Evolutionary conservation across 192 early-diverging fungal species (phyloP), one percentile per base, ranked within the genome.

Genomic region (Linnemannia hyalina): DNA sequence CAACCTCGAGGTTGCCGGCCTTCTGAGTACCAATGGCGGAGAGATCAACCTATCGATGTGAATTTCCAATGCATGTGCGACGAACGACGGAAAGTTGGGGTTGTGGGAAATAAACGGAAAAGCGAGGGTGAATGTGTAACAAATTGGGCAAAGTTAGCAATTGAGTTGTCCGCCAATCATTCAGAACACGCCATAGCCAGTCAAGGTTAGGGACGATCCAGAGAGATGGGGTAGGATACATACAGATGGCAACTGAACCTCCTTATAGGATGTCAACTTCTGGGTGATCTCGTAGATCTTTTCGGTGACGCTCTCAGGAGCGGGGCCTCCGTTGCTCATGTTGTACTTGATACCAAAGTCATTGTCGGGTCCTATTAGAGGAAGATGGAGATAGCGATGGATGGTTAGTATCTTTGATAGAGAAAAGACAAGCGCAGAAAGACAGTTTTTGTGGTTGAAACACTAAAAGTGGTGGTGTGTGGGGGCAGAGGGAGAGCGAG

Each of bases 301-400:
- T 87, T 99, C 94, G 4, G 98, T 99, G 63, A 99, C 94, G n/a
- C 87, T 84, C 88, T 99, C 98, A 18, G 98, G 97, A 40, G 98
- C 98, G 29, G 98, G 97, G 38, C 97, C 98, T 69, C 98, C 98
- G 88, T 98, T 99, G 92, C 92, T 90, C 79, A 95, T 95, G 90
- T 99, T 99, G 90, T 97, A 99, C 90, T 99, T 99, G 89, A 99
- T 98, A 71, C 98, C 98, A 93, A 99, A 99, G 89, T 99, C 98
- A 80, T 97, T 95, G 42, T 97, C 92, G 38, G 98, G 98, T 69
- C 98, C 88, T 89, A 60, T 57, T 68, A 11, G 40, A 49, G 47
- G 8, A 60, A 44, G 35, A 68, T 35, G 68, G 73, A 35, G 6
- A 35, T 52, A 52, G 20, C 20, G 42, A 26, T 10, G 18, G 54